Base-by-base conservation (phyloP, 2,329 filamentous ascomycete genomes). In the Beauveria sp. region DNA sequence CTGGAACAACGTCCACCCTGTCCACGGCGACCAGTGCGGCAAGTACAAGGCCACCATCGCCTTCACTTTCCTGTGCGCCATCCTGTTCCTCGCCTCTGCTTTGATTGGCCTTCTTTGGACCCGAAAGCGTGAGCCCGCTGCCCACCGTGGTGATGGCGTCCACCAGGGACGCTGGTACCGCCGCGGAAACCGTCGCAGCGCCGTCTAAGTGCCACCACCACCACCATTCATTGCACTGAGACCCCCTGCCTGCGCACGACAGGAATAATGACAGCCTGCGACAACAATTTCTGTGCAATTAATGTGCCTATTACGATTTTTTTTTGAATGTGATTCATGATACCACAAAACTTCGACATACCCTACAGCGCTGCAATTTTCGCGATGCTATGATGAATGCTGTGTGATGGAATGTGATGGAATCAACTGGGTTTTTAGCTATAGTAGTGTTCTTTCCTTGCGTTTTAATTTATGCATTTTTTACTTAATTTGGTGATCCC, bases 21-120 rank as follows among this genome's bases (percentile, higher is more conserved):
- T 62, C 56, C 66, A 73, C 50, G 75, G 76, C 52, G 75, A 78
- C 65, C 74, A 80, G 51, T 93, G 89, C 73, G 79, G 83, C 62
- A 82, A 85, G 67, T 89, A 84, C 82, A 90, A 88, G 75, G 84
- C 89, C 46, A 79, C 84, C 64, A 82, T 90, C 67, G 88, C 88
- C 5, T 91, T 92, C 69, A 77, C 80, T 54, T 92, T 92, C 75
- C 73, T 91, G 60, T 87, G 86, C 2, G 87, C 87, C 60, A 79
- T 89, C 66, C 78, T 86, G 69, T 92, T 88, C 88, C 80, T 91
- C 46, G 82, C 78, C 14, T 88, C 85, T 52, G 81, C 80, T 18
- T 68, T 88, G 22, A 69, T 90, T 49, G 83, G 80, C 51, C 70
- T 83, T 66, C 77, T 81, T 70, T 84, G 81, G 81, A 75, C 81